These are phyloP conservation scores for Tetracladium setigerum DNA, from an alignment of 495 filamentous ascomycete genomes.

Conservation along the genomic window DNA sequence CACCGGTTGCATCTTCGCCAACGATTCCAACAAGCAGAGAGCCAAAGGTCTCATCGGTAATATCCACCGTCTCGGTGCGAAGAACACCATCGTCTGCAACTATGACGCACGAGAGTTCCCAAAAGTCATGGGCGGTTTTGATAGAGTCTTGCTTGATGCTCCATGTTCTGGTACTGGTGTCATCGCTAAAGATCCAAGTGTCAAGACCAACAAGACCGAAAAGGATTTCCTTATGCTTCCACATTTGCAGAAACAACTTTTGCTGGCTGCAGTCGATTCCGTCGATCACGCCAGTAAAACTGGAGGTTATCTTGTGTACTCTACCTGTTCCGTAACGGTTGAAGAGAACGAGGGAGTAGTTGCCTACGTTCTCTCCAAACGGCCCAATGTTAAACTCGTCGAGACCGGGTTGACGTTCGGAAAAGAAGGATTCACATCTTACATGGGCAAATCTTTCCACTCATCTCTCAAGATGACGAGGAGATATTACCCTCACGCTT, in stretches of 20 bases:
- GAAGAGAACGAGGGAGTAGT: conserved; percentile 94
- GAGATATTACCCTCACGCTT: conserved; percentile 87
- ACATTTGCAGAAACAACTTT: conserved; percentile 87
- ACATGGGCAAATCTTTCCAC: conserved; percentile 84
- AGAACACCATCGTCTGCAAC: conserved; percentile 91
- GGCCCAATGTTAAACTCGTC: conserved; percentile 89
- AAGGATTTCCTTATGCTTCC: conserved; percentile 87
- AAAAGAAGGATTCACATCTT: conserved; percentile 79
- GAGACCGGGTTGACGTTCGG: conserved; percentile 92
- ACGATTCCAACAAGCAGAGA: conserved; percentile 89
- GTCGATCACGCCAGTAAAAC: conserved; percentile 80
- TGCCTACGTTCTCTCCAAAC: conserved; percentile 80
- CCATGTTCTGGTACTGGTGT: conserved; percentile 81
- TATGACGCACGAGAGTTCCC: conserved; percentile 91
- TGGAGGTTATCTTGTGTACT: conserved; percentile 91
- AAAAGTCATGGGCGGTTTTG: conserved; percentile 89
- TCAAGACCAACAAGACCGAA: conserved; percentile 96
- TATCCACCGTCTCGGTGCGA: conserved; percentile 87
- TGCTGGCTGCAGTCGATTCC: conserved; percentile 90
- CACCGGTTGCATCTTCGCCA: conserved; percentile 91
- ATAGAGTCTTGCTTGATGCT: conserved; percentile 73
- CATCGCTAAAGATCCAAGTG: conserved; percentile 87
- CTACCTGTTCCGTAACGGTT: conserved; percentile 84
- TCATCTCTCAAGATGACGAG: conserved; percentile 76
- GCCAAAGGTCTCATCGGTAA: conserved; percentile 97